Base-by-base conservation (phyloP, 2,329 filamentous ascomycete species). In the Grosmannia serpens region DNA sequence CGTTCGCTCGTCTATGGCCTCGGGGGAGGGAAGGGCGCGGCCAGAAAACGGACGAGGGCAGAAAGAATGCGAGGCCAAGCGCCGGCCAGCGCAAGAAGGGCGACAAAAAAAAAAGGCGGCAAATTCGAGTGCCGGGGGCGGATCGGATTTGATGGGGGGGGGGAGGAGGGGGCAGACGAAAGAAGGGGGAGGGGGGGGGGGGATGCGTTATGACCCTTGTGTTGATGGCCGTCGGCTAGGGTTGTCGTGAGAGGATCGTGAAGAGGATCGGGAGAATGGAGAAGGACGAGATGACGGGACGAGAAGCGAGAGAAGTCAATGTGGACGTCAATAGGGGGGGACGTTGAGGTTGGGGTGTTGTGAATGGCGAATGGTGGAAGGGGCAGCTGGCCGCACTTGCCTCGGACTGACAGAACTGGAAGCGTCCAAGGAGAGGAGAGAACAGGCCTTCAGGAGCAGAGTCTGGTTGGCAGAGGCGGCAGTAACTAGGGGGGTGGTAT, bases 51-150 rank as follows among this genome's bases (percentile, higher is more conserved):
- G 47, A 15, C 47, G 24, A 20, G 17, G 44, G n/a, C 20, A 47
- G 50, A 52, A 52, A 35, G 27, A n/a, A 46, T 38, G 35, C 35
- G 35, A 38, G 54, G 50, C 55, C 57, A 61, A 59, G 57, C 58
- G 55, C 52, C 55, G 35, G 22, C 27, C 51, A 58, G 55, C 9
- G 29, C 29, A 53, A 53, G 31, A 35, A 53, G 10, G 31, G 29
- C 50, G 50, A 31, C 9, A 17, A 10, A 29, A 50, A 15, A 24
- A 31, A 51, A 29, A 47, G 46, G 20, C 54, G 44, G 51, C 31
- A 51, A 31, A 24, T 53, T 35, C 29, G 11, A 17, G 15, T 26
- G 9, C 35, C 35, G 35, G 15, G n/a, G n/a, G n/a, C n/a, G n/a
- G 35, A 38, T 38, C 35, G 35, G 3, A 17, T 38, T 38, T 38